phyloP scores from a whole-genome alignment of 768 basidiomycete species.

The Porphyrellus cyaneotinctus region DNA sequence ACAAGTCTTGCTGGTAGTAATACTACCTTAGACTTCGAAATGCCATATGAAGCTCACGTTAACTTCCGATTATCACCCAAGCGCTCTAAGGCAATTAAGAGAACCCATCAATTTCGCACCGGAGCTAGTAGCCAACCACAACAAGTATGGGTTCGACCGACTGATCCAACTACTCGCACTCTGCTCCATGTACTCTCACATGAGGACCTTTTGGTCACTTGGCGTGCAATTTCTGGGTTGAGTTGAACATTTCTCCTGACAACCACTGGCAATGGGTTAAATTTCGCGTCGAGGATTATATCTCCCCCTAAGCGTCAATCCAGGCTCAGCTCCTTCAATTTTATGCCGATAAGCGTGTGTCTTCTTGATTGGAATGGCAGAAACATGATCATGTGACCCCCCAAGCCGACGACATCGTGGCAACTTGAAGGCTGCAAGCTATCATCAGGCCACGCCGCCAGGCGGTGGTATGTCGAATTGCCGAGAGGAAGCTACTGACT shows the following conservation, averaged over 20 bases:
- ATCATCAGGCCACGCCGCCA: background rate
- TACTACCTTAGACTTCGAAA: background rate
- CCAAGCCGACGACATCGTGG: background rate
- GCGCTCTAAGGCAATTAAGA: background rate
- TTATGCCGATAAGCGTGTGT: constrained; percentile 1
- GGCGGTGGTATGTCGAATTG: constrained; percentile 2
- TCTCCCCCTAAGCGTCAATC: constrained; percentile 4
- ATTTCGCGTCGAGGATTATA: background rate
- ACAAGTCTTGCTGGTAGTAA: too few species aligned
- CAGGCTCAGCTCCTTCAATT: constrained; percentile 1
- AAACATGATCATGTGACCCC: constrained; percentile 1
- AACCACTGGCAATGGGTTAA: too few species aligned
- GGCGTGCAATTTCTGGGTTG: background rate
- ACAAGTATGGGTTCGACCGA: background rate
- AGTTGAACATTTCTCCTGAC: too few species aligned
- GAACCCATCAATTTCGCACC: background rate
- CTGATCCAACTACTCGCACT: background rate
- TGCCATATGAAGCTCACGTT: background rate
- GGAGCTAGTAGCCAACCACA: background rate
- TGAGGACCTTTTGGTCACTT: constrained; percentile 5
- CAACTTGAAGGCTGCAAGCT: background rate
- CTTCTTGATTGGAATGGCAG: constrained; percentile 1
- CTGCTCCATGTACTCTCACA: constrained; percentile 5
- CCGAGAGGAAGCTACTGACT: constrained; percentile 14
- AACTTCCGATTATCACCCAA: background rate